Percentiles rank a stretch among this genome's conserved stretches.
Evolutionary conservation across 805 yeast genomes (phyloP).

Genomic region (Torulaspora microellipsoides): DNA sequence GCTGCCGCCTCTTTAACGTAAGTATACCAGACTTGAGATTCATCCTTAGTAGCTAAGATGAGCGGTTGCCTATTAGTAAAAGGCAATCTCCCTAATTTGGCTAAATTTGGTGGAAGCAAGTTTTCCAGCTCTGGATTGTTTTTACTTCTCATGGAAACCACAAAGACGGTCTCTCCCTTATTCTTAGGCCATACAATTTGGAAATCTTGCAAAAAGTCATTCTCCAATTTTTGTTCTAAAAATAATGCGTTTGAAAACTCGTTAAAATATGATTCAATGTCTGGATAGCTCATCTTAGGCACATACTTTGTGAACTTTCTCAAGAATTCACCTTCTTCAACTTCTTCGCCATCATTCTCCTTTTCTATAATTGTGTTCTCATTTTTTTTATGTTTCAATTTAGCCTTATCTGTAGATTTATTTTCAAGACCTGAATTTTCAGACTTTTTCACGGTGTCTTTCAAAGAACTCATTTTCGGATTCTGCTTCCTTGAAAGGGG

Average conservation of each 20-base stretch:
- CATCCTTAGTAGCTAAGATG: constrained; percentile 46
- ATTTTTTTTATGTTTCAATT: neutral
- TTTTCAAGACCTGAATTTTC: neutral
- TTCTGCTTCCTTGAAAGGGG: neutral
- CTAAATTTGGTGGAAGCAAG: constrained; percentile 47
- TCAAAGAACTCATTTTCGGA: neutral
- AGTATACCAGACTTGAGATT: constrained; percentile 57
- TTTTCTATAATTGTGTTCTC: neutral
- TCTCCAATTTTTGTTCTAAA: constrained; percentile 53
- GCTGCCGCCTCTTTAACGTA: constrained; percentile 43
- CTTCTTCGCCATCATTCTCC: constrained; percentile 3
- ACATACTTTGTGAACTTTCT: constrained; percentile 35
- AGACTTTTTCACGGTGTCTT: neutral
- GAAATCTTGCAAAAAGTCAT: constrained; percentile 44
- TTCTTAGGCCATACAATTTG: constrained; percentile 51
- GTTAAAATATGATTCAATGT: constrained; percentile 48
- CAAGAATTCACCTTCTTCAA: constrained; percentile 34
- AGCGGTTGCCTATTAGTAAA: constrained; percentile 56
- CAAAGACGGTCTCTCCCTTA: constrained; percentile 36
- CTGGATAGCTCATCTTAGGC: constrained; percentile 46
- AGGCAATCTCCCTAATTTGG: constrained; percentile 53
- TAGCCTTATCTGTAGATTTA: neutral
- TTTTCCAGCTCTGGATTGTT: constrained; percentile 41
- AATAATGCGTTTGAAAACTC: constrained; percentile 59
- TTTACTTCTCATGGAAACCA: constrained; percentile 20